Conservation (phyloP, 352 stramenopile species). For the Pythium sukuiense region DNA sequence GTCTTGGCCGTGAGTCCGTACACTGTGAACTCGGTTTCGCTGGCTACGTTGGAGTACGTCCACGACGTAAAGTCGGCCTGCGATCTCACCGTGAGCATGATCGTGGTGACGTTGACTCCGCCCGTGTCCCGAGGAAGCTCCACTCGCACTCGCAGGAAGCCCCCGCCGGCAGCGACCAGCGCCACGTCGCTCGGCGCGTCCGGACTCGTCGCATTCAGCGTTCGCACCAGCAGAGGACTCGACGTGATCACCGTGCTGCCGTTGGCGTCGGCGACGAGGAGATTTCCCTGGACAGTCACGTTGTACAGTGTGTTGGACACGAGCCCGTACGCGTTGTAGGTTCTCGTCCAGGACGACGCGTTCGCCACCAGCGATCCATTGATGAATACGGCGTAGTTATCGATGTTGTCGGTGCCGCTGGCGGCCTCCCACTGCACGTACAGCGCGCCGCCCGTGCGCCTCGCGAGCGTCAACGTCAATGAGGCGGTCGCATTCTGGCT, state of each 20-base stretch:
- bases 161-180: conserved; percentile 22
- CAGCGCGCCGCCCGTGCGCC: conserved; percentile 37
- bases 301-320: conserved; percentile 35
- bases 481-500: conserved; percentile 5
- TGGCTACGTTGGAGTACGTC: conserved; percentile 13
- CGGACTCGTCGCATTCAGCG: conserved; percentile 26
- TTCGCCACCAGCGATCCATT: conserved; percentile 30
- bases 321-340: conserved; percentile 39
- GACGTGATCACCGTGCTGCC: conserved; percentile 24
- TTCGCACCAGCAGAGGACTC: conserved; percentile 31
- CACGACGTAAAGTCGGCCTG: conserved; percentile 10
- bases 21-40: conserved; percentile 26
- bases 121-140: conserved; percentile 37
- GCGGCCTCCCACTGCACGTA: conserved; percentile 37
- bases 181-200: conserved; percentile 13
- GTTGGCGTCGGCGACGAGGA: conserved; percentile 24
- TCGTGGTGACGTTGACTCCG: conserved; percentile 28
- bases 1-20: conserved; percentile 41
- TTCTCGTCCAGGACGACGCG: conserved; percentile 14
- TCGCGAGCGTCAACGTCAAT: conserved; percentile 13
- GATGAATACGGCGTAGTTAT: conserved; percentile 19
- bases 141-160: conserved; percentile 29
- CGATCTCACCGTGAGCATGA: conserved; percentile 31
- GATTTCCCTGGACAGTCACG: conserved; percentile 13
- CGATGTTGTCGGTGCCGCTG: conserved; percentile 4